phyloP scores from a whole-genome alignment of 352 stramenopile species.

The Phytophthora meadii region DNA sequence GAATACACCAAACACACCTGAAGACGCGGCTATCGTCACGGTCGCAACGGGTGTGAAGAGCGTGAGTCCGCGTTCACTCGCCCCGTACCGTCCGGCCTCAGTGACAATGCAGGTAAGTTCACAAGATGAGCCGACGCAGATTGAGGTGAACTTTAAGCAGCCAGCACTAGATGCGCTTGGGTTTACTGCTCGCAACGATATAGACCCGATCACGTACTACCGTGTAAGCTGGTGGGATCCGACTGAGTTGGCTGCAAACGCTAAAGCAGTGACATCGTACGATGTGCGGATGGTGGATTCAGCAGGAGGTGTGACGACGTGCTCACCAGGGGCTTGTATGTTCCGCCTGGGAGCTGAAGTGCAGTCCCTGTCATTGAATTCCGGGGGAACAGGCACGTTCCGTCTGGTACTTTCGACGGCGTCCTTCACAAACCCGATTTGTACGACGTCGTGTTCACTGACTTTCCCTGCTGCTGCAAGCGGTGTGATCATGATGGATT shows the following conservation, averaged over 20 bases:
- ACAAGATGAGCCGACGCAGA: conserved; percentile 69
- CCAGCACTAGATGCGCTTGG: conserved; percentile 75
- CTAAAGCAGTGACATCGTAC: conserved; percentile 44
- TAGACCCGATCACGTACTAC: conserved; percentile 67
- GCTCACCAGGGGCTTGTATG: conserved; percentile 59
- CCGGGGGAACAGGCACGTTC: conserved; percentile 65
- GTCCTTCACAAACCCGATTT: conserved; percentile 45
- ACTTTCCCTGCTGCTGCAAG: conserved; percentile 31
- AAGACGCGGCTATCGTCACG: conserved; percentile 15
- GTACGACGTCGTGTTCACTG: conserved; percentile 41
- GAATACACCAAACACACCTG: conserved; percentile 21
- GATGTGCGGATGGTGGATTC: conserved; percentile 59
- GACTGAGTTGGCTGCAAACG: conserved; percentile 47
- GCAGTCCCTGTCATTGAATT: conserved; percentile 88
- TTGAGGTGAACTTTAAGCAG: conserved; percentile 79
- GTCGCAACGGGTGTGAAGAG: conserved; percentile 30
- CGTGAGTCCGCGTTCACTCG: conserved; percentile 55
- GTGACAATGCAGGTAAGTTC: conserved; percentile 85
- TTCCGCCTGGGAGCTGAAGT: conserved; percentile 93
- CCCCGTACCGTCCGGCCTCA: conserved; percentile 71
- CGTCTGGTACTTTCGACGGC: conserved; percentile 59
- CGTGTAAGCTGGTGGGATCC: conserved; percentile 64
- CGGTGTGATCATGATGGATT: conserved; percentile 63
- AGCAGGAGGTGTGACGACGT: conserved; percentile 35
- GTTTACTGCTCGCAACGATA: conserved; percentile 64